Evolutionary conservation across 495 filamentous ascomycete species (phyloP).

Genomic region (Aspergillus asperescens): DNA sequence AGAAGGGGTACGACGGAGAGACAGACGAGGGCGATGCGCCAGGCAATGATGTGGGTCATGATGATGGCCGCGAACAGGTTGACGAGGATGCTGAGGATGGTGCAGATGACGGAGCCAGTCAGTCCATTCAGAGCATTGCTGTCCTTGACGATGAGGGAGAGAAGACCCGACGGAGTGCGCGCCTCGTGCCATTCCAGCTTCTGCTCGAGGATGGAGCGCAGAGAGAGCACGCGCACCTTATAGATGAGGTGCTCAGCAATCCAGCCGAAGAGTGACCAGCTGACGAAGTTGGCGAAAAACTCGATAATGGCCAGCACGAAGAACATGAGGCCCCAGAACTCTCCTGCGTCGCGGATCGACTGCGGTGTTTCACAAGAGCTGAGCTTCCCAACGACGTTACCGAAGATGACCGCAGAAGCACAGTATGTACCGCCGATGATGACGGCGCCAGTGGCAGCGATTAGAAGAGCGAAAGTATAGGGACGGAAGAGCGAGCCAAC

Average conservation of each 20-base stretch:
- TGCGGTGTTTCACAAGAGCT: slow-evolving; percentile 35
- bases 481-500: slow-evolving; percentile 10
- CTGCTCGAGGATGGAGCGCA: slow-evolving; percentile 47
- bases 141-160: slow-evolving; percentile 47
- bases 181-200: slow-evolving; percentile 48
- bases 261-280: slow-evolving; percentile 45
- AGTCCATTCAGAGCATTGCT: slow-evolving; percentile 43
- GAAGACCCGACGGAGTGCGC: slow-evolving; percentile 39
- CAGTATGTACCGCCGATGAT: slow-evolving; percentile 43
- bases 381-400: slow-evolving; percentile 39
- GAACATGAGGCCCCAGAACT: slow-evolving; percentile 50
- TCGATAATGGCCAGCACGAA: slow-evolving; percentile 49
- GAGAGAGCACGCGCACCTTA: slow-evolving; percentile 42
- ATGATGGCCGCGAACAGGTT: slow-evolving; percentile 36
- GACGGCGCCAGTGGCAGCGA: slow-evolving; percentile 5
- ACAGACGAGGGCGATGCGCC: slow-evolving; percentile 39
- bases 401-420: slow-evolving; percentile 48
- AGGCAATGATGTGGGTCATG: slow-evolving; percentile 36
- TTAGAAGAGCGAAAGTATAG: neutral
- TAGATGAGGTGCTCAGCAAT: slow-evolving; percentile 48
- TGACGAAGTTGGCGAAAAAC: slow-evolving; percentile 45
- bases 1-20: slow-evolving; percentile 38
- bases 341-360: slow-evolving; percentile 33
- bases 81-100: slow-evolving; percentile 40
- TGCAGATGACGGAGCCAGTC: slow-evolving; percentile 39